A percentile compares a stretch with the other conserved stretches of the same genome.
Evolutionary conservation across 805 yeast genomes (phyloP).

Genomic region (Suhomyces kilbournensis): DNA sequence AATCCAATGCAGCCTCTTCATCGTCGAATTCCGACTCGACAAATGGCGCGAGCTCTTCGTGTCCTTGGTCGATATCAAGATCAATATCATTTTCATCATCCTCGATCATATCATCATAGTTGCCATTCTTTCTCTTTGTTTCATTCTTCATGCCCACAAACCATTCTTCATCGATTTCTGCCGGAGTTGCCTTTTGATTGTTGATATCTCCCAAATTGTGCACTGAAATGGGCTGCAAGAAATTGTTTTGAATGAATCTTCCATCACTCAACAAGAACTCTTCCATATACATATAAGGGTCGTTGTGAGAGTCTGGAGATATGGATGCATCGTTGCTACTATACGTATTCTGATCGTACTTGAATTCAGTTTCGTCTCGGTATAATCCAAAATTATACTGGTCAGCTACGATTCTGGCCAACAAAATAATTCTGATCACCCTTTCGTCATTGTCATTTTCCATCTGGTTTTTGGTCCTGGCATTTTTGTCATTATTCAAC

Average conservation of each 20-base stretch:
- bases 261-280: slow-evolving; percentile 40
- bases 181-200: slow-evolving; percentile 9
- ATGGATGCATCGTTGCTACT: slow-evolving; percentile 22
- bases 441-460: slow-evolving; percentile 49
- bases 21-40: slow-evolving; percentile 33
- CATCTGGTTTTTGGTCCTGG: slow-evolving; percentile 19
- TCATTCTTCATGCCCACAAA: slow-evolving; percentile 12
- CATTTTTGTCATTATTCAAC: slow-evolving; percentile 6
- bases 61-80: neutral
- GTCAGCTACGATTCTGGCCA: slow-evolving; percentile 52
- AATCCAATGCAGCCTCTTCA: slow-evolving; percentile 19
- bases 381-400: slow-evolving; percentile 53
- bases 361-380: slow-evolving; percentile 45
- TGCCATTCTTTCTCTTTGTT: neutral
- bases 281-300: slow-evolving; percentile 25
- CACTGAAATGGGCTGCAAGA: slow-evolving; percentile 33
- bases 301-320: slow-evolving; percentile 14
- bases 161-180: slow-evolving; percentile 22
- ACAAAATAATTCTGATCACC: slow-evolving; percentile 47
- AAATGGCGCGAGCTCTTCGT: slow-evolving; percentile 2
- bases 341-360: slow-evolving; percentile 32
- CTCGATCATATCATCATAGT: neutral
- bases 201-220: slow-evolving; percentile 23
- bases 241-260: slow-evolving; percentile 40
- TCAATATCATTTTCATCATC: neutral